phyloP scores from a whole-genome alignment of 129 eudicot species.

The Flaveria sonorensis region DNA sequence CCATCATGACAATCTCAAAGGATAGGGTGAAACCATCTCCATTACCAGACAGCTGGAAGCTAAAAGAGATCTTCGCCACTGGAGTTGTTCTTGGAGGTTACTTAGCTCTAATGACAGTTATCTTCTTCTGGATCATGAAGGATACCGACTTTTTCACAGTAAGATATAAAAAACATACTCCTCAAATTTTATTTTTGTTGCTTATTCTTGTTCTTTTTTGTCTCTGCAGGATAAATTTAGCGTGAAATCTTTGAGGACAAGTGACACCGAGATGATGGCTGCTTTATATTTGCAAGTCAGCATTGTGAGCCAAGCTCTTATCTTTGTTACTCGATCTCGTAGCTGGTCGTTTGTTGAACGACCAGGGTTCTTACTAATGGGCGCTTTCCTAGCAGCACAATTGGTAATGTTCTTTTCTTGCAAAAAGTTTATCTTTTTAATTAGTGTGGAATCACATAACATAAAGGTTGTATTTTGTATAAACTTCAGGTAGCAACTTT shows the following conservation, averaged over 20 bases:
- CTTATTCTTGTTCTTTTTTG: not conserved
- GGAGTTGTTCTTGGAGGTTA: constrained; percentile 13
- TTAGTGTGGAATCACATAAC: not conserved
- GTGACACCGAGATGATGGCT: not conserved
- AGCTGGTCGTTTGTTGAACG: constrained; percentile 19
- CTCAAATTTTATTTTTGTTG: not conserved
- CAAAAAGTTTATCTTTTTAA: not conserved
- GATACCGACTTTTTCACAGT: constrained; percentile 12
- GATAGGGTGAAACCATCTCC: constrained; percentile 23
- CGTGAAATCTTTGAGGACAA: not conserved
- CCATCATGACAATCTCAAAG: constrained; percentile 22
- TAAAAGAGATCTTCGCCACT: constrained; percentile 20
- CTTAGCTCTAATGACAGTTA: constrained; percentile 12
- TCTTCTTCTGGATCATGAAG: constrained; percentile 10
- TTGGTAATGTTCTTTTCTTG: not conserved
- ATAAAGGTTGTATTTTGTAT: not conserved
- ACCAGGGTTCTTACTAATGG: not conserved
- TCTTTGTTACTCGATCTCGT: constrained; percentile 18
- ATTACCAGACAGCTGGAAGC: constrained; percentile 12
- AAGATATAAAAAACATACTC: not conserved
- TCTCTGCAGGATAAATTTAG: not conserved
- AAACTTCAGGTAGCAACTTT: constrained; percentile 56
- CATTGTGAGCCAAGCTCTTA: constrained; percentile 15
- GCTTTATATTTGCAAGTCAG: constrained; percentile 16
- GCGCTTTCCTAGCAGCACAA: constrained; percentile 13